These are phyloP conservation scores for Wickerhamomyces kurtzmanii DNA, from an alignment of 805 yeast species.

Conservation along the genomic window DNA sequence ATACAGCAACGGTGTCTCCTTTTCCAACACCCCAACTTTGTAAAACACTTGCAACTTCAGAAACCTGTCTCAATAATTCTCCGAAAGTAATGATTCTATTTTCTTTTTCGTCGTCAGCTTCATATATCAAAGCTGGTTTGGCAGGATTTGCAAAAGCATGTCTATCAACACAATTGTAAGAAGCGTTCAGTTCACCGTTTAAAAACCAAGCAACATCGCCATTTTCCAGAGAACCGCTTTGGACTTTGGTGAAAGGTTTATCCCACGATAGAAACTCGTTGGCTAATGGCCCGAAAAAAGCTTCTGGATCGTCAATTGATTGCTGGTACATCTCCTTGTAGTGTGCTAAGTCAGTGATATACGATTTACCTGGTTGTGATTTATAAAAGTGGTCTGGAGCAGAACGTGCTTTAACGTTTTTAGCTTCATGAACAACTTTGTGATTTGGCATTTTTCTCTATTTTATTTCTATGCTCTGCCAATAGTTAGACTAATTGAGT, in stretches of 20 bases:
- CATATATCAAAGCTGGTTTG: slow-evolving; percentile 79
- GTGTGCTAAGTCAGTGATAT: slow-evolving; percentile 52
- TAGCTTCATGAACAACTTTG: slow-evolving; percentile 30
- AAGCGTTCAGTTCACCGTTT: slow-evolving; percentile 88
- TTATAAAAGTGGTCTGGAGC: slow-evolving; percentile 29
- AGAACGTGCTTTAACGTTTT: slow-evolving; percentile 18
- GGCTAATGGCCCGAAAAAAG: slow-evolving; percentile 76
- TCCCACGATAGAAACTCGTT: slow-evolving; percentile 66
- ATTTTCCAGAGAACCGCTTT: slow-evolving; percentile 52
- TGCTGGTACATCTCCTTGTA: slow-evolving; percentile 66
- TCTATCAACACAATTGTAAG: slow-evolving; percentile 90
- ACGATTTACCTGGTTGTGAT: slow-evolving; percentile 30
- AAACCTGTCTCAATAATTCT: slow-evolving; percentile 76
- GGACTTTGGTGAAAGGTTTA: slow-evolving; percentile 41
- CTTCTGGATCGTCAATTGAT: slow-evolving; percentile 75
- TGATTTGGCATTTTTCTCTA: slow-evolving; percentile 14
- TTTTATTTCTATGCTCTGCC: too few species aligned
- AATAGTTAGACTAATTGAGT: too few species aligned
- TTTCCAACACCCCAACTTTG: slow-evolving; percentile 77
- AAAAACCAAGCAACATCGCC: slow-evolving; percentile 92
- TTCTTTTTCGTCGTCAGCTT: slow-evolving; percentile 83
- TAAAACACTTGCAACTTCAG: slow-evolving; percentile 78
- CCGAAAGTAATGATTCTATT: slow-evolving; percentile 73
- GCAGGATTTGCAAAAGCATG: slow-evolving; percentile 86
- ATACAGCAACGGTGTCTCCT: slow-evolving; percentile 96